Base-by-base conservation (phyloP, 2,329 filamentous ascomycete species). In the Bipolaris sorokiniana region DNA sequence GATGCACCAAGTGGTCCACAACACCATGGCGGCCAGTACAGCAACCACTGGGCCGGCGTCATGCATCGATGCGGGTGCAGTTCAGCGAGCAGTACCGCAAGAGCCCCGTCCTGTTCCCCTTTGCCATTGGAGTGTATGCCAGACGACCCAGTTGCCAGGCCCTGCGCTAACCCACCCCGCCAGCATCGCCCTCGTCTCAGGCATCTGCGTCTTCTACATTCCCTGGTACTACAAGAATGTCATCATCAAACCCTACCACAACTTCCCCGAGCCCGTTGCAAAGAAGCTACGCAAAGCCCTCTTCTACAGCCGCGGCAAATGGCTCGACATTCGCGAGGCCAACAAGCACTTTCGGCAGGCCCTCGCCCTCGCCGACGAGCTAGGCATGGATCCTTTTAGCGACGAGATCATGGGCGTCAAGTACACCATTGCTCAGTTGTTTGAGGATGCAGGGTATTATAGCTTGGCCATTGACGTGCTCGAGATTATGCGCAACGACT, bases 381-480 rank as follows among this genome's bases (percentile, higher is more conserved):
- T 90, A 48, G 87, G 88, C 0, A 86, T 99, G 80, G 92, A 98
- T 71, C 91, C 91, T 0, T 96, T 93, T 73, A 93, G 90, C 3
- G 90, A 97, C 67, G 93, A 97, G 74, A 88, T 97, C 33, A 83
- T 97, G 65, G 95, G 95, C 7, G 88, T 98, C 50, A 91, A 92
- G 71, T 88, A 98, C 48, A 88, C 93, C 72, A 82, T 96, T 7
- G 88, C 91, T 1, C 83, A 84, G 9, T 87, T 96, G 82, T 83
- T 97, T 61, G 91, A 97, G 76, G 88, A 89, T 70, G 85, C 91
- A 15, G 83, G 88, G 31, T 86, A 89, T 67, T 88, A 88, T 69
- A 82, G 85, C 20, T 85, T 88, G 55, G 87, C 92, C 0, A 88
- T 91, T 55, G 85, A 91, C 48, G 87, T 97, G 3, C 79, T 97